phyloP scores from a whole-genome alignment of 2,329 filamentous ascomycete species.

The Colletotrichum sp. region DNA sequence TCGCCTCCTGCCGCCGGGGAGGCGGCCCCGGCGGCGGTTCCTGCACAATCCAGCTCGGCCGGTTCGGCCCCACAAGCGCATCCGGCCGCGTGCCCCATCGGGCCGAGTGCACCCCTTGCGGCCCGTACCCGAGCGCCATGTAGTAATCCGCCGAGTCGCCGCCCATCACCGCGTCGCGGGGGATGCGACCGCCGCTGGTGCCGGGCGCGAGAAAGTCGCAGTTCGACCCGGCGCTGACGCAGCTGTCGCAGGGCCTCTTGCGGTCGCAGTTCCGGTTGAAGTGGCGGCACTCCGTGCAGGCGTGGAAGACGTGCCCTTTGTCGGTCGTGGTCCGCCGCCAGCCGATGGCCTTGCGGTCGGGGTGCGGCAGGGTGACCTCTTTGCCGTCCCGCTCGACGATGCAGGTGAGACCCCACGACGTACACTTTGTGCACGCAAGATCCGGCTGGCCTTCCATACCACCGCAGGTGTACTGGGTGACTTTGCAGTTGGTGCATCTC shows the following conservation, averaged over 20 bases:
- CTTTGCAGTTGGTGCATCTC: constrained; percentile 2
- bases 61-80: constrained; percentile 10
- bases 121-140: constrained; percentile 32
- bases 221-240: constrained; percentile 21
- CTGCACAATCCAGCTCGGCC: constrained; percentile 18
- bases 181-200: not conserved
- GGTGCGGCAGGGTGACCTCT: not conserved
- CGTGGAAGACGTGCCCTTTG: not conserved
- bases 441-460: not conserved
- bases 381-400: not conserved
- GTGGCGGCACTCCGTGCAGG: constrained; percentile 3
- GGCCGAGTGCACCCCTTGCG: constrained; percentile 29
- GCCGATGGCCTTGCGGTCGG: constrained; percentile 11
- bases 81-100: not conserved
- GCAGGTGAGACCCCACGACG: constrained; percentile 16
- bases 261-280: constrained; percentile 32
- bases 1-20: not conserved
- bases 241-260: constrained; percentile 42
- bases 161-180: constrained; percentile 8
- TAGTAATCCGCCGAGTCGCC: constrained; percentile 38
- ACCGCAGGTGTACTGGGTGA: constrained; percentile 1
- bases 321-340: not conserved
- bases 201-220: constrained; percentile 15
- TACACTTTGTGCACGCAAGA: constrained; percentile 19
- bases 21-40: not conserved